These are phyloP conservation scores for Linderina pennispora DNA, from an alignment of 192 early-diverging fungal genomes.

Conservation along the genomic window DNA sequence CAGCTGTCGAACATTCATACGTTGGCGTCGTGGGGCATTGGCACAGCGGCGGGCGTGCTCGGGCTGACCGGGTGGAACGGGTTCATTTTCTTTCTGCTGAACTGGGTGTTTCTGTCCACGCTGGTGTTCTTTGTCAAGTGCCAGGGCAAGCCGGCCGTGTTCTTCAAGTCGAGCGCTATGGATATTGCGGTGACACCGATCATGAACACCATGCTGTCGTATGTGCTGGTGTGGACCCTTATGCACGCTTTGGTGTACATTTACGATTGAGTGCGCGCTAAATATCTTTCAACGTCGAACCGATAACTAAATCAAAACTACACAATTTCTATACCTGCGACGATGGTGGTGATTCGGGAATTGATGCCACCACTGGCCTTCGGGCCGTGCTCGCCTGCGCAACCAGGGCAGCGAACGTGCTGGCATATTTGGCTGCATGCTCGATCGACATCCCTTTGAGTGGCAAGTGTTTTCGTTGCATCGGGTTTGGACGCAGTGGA, in stretches of 20 bases:
- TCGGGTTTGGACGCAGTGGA: slow-evolving; percentile 15
- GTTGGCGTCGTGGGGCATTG: slow-evolving; percentile 50
- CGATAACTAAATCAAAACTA: too few relatives aligned
- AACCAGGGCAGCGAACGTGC: slow-evolving; percentile 23
- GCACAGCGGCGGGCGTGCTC: slow-evolving; percentile 83
- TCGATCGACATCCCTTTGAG: slow-evolving; percentile 4
- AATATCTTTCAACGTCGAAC: background rate
- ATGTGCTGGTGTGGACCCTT: slow-evolving; percentile 45
- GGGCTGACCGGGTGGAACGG: slow-evolving; percentile 78
- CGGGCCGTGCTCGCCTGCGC: slow-evolving; percentile 15
- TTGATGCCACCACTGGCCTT: background rate
- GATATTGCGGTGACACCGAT: slow-evolving; percentile 37
- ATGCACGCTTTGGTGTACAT: slow-evolving; percentile 46
- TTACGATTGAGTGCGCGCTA: slow-evolving; percentile 23
- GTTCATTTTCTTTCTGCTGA: slow-evolving; percentile 74
- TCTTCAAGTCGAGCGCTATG: slow-evolving; percentile 52
- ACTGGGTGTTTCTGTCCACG: slow-evolving; percentile 58
- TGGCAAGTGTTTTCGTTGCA: background rate
- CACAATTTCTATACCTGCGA: too few relatives aligned
- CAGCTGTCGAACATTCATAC: slow-evolving; percentile 47
- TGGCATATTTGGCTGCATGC: slow-evolving; percentile 32
- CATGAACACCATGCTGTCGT: slow-evolving; percentile 41
- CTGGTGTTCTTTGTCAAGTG: slow-evolving; percentile 58
- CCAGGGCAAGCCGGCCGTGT: slow-evolving; percentile 47
- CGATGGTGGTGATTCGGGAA: background rate